These are phyloP conservation scores for Penicillium sp. DNA, from an alignment of 2,329 filamentous ascomycete genomes.

Conservation along the genomic window DNA sequence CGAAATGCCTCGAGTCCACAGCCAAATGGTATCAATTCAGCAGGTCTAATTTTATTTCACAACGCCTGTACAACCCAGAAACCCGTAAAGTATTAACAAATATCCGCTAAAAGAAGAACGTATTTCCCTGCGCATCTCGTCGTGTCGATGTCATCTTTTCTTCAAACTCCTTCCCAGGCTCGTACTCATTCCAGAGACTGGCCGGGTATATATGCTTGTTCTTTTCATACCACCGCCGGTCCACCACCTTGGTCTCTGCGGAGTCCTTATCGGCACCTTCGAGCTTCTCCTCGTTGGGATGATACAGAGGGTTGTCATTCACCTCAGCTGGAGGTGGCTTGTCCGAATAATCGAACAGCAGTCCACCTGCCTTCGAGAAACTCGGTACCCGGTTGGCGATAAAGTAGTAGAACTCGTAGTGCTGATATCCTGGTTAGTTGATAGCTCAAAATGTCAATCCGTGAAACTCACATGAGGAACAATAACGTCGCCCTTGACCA, in stretches of 20 bases:
- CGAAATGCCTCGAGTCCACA: neutral
- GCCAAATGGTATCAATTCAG: constrained; percentile 7
- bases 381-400: constrained; percentile 74
- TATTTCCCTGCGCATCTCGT: constrained; percentile 85
- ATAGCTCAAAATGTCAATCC: neutral
- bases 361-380: constrained; percentile 71
- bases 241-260: constrained; percentile 86
- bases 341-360: constrained; percentile 76
- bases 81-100: neutral
- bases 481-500: constrained; percentile 88
- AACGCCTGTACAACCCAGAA: constrained; percentile 15
- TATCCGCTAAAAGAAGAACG: constrained; percentile 73
- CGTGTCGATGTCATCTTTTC: constrained; percentile 69
- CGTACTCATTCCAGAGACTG: constrained; percentile 94
- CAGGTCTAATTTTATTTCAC: constrained; percentile 15
- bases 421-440: constrained; percentile 57
- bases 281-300: constrained; percentile 58
- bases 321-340: constrained; percentile 38
- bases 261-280: constrained; percentile 83
- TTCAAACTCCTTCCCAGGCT: constrained; percentile 78
- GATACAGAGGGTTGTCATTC: constrained; percentile 46
- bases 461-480: constrained; percentile 79
- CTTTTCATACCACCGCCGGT: constrained; percentile 93
- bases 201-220: constrained; percentile 99
- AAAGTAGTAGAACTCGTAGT: constrained; percentile 98